These are phyloP conservation scores for Suillus tomentosus DNA, from an alignment of 768 basidiomycete species.

Conservation along the genomic window DNA sequence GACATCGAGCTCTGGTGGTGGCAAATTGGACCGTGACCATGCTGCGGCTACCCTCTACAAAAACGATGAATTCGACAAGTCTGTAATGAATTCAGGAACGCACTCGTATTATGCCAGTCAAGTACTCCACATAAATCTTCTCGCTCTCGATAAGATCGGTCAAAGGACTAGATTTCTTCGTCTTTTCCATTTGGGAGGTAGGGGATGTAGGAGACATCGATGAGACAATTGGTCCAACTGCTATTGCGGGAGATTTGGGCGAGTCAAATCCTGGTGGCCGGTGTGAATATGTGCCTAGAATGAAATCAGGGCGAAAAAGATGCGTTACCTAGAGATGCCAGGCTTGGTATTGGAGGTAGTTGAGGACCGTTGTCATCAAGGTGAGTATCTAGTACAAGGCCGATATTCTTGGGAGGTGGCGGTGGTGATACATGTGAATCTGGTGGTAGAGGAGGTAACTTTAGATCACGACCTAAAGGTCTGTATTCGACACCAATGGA, in stretches of 20 bases:
- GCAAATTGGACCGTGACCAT: slow-evolving; percentile 94
- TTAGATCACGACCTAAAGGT: slow-evolving; percentile 31
- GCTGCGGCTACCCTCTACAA: slow-evolving; percentile 93
- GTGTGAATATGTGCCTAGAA: slow-evolving; percentile 20
- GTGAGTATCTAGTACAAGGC: slow-evolving; percentile 11
- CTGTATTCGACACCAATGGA: slow-evolving; percentile 14
- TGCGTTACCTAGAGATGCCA: slow-evolving; percentile 29
- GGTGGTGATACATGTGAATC: slow-evolving; percentile 14
- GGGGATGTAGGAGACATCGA: slow-evolving; percentile 24
- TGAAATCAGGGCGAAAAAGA: slow-evolving; percentile 6
- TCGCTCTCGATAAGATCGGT: slow-evolving; percentile 94
- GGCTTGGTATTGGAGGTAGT: slow-evolving; percentile 18
- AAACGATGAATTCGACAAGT: slow-evolving; percentile 18
- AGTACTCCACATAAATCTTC: slow-evolving; percentile 85
- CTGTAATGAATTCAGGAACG: slow-evolving; percentile 31
- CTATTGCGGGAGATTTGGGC: slow-evolving; percentile 25
- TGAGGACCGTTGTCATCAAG: slow-evolving; percentile 8
- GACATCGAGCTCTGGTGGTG: slow-evolving; percentile 85
- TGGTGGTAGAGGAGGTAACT: slow-evolving; percentile 27
- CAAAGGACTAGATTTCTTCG: slow-evolving; percentile 78
- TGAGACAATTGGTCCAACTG: slow-evolving; percentile 15
- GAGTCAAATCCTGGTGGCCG: slow-evolving; percentile 24
- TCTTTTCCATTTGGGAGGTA: slow-evolving; percentile 42
- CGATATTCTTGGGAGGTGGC: slow-evolving; percentile 26
- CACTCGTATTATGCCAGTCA: slow-evolving; percentile 90